Evolutionary conservation across 129 eudicot genomes (phyloP), one percentile per base, ranked within the genome.

Genomic region (Saussurea involucrata): DNA sequence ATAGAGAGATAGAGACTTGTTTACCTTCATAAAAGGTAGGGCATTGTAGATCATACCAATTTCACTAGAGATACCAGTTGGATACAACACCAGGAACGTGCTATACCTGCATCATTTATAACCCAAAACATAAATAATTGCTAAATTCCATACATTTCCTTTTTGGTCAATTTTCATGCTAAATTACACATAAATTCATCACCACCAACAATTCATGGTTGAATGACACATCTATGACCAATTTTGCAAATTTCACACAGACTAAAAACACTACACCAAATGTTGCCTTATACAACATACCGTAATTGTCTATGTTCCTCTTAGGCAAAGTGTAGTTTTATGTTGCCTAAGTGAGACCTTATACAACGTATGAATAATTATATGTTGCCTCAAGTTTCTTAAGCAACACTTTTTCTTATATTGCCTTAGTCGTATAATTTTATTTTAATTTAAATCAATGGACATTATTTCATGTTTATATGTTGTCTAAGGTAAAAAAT

Each of bases 61-160:
- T 76, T 95, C 99, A 85, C 99, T 92, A 4, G 96, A 20, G 32
- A 95, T 95, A 33, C 99, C 99, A 7, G 85, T 74, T 71, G 96
- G 97, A 86, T 95, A 95, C 87, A 95, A 82, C 74, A 95, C 63
- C 71, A 95, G 64, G 83, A 95, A 95, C 76, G 96, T 84, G 78
- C 99, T 95, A 82, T 95, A 95, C 88, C 99, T 95, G 86, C 88
- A 83, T 5, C 87, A 83, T 5, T 65, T 21, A 17, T 40, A 69
- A 61, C 29, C 69, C 4, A 44, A 9, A 27, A 17, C 24, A 68
- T n/a, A 22, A 75, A 65, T 29, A 28, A 32, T 37, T 49, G 69
- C 74, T 68, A 68, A 69, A 44, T 18, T 65, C 31, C 71, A 4
- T 22, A 69, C 33, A 32, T 24, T 69, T 60, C 66, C 36, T n/a